These are phyloP conservation scores for Ehretia macrophylla DNA, from an alignment of 257 asterid species.

Conservation along the genomic window DNA sequence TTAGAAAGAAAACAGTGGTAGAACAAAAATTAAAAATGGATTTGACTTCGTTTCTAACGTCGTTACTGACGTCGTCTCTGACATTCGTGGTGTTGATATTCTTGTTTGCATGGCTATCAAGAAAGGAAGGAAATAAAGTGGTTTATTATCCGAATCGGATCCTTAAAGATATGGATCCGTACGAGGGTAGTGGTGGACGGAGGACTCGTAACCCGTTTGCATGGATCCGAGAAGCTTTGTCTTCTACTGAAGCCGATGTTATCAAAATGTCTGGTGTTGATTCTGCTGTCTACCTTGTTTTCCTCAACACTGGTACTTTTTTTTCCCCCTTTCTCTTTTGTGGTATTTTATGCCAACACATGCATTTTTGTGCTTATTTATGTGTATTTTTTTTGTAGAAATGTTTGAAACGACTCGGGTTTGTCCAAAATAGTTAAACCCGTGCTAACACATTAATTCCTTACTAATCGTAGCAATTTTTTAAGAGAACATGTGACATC, in stretches of 20 bases:
- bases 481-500: too few relatives aligned
- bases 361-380: neutral
- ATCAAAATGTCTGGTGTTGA: constrained; percentile 79
- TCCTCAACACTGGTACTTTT: constrained; percentile 64
- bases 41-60: constrained; percentile 77
- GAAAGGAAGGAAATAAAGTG: constrained; percentile 55
- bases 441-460: too few relatives aligned
- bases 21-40: constrained; percentile 42
- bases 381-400: too few relatives aligned
- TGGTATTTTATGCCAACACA: neutral
- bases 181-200: constrained; percentile 41
- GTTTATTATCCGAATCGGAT: constrained; percentile 82
- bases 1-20: neutral
- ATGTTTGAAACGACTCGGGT: neutral
- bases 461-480: too few relatives aligned
- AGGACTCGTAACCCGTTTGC: constrained; percentile 64
- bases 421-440: too few relatives aligned
- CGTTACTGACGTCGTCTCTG: constrained; percentile 68
- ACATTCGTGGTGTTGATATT: constrained; percentile 62
- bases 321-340: neutral
- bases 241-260: constrained; percentile 79
- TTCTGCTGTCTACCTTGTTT: constrained; percentile 92
- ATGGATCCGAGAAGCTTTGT: constrained; percentile 78
- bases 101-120: constrained; percentile 72
- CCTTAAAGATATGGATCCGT: constrained; percentile 69